Evolutionary conservation across 495 filamentous ascomycete genomes (phyloP), one percentile per base, ranked within the genome.

Genomic region (Aspergillus cavernicola): DNA sequence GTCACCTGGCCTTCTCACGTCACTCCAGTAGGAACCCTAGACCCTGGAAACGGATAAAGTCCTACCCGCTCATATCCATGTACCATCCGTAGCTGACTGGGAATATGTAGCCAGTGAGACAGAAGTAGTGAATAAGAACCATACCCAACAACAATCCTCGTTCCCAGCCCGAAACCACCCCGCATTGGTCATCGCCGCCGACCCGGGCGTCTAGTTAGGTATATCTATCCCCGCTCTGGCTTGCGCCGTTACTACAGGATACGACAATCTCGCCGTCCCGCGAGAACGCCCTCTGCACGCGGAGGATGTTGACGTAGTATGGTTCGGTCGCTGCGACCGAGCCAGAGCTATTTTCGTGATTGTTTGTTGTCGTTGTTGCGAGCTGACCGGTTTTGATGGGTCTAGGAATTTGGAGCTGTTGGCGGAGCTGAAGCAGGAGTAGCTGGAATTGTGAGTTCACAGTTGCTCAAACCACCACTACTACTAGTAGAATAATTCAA

Each of bases 131-230:
- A 42, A 15, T 42, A 42, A 42, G 11, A 26, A 26, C 60, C 60
- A 33, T 63, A 63, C 10, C 60, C 31, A 11, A 66, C n/a, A 35
- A 61, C 56, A 28, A 53, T 65, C 63, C 42, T 65, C 62, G 50
- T 59, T 59, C 0, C 62, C 62, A 10, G 62, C 53, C 43, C 54
- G 56, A 12, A 65, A 62, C 50, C 50, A 65, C 3, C 49, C 44
- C 22, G 18, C 6, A 23, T 47, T 35, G 2, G 26, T n/a, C 29
- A 29, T 42, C 5, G 57, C 55, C 12, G 33, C 16, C 18, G 47
- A 11, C 0, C 62, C 63, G 11, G 59, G 36, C 7, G 50, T 23
- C 63, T 60, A 63, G n/a, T 26, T 56, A 12, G 58, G 63, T 5
- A 62, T 46, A 32, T 65, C 63, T 42, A 26, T 65, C 60, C 45